Evolutionary conservation across 129 eudicot genomes (phyloP), one percentile per base, ranked within the genome.

Genomic region (carrot (Daucus carota)): DNA sequence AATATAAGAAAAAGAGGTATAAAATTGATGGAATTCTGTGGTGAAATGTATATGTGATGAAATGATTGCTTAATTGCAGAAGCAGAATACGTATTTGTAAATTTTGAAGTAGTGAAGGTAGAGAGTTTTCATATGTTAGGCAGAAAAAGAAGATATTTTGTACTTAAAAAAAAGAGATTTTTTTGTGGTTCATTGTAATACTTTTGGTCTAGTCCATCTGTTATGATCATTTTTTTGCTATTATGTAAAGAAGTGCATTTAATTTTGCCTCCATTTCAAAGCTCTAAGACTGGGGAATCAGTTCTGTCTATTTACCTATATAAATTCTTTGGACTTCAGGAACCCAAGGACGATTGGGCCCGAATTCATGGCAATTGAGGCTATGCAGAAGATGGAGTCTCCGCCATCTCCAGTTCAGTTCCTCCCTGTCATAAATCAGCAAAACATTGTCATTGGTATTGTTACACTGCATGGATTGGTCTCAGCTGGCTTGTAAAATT

Each of bases 331-430:
- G 16, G 42, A 5, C 45, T 70, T 73, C 86, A 94, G 98, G 96
- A 87, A 81, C 31, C 98, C 97, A 14, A 94, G 98, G 83, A 87
- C 88, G 18, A 94, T 91, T 59, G 85, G 81, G 41, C 89, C 92
- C 1, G 97, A 91, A 24, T 87, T 87, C 70, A 94, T 94, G 99
- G 99, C 99, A 1, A 96, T 85, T 24, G 99, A 94, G 59, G 99
- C 99, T 65, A 91, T 94, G 97, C 82, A 87, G 87, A 94, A 89
- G 89, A 94, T 94, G 99, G 99, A 94, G 80, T 82, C 96, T 73
- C 99, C 99, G 3, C 99, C 97, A 50, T 94, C 99, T 47, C 96
- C 98, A 15, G 98, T 91, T 69, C 99, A 94, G 72, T 91, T 94
- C 83, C 80, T 94, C 80, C 99, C 99, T 0, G 99, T 94, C n/a